A percentile compares a stretch with the other conserved stretches of the same genome.
phyloP scores from a whole-genome alignment of 257 asterid genomes.

The Ocimum tenuiflorum region DNA sequence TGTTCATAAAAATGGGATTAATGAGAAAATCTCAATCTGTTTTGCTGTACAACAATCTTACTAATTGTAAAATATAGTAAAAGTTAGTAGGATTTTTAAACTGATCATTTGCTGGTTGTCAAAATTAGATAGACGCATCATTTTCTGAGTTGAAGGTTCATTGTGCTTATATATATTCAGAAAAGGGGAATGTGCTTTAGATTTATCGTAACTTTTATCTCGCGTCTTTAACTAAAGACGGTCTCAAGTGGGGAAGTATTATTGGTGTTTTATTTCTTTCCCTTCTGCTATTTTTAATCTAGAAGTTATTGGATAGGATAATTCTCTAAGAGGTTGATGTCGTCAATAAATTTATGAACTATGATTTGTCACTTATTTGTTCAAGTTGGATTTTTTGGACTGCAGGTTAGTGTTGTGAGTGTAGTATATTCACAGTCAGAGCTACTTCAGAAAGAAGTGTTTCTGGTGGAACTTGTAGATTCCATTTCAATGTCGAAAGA shows the following conservation, averaged over 20 bases:
- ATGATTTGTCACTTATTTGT: slow-evolving; percentile 3
- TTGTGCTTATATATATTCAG: neutral
- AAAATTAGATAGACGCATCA: neutral
- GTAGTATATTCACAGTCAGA: slow-evolving; percentile 92
- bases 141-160: neutral
- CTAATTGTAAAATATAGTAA: neutral
- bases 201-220: neutral
- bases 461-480: slow-evolving; percentile 84
- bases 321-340: neutral
- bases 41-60: neutral
- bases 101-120: neutral
- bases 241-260: neutral
- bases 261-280: neutral
- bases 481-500: slow-evolving; percentile 91
- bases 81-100: neutral
- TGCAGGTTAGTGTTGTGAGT: slow-evolving; percentile 91
- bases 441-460: slow-evolving; percentile 95
- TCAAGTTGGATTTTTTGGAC: neutral
- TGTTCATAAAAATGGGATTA: neutral
- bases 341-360: neutral
- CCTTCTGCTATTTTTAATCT: neutral
- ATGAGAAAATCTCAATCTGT: slow-evolving; percentile 7
- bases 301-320: neutral
- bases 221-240: neutral
- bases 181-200: neutral